Conservation (phyloP, 1,284 basidiomycete species). For the Ceratobasidium sp. region DNA sequence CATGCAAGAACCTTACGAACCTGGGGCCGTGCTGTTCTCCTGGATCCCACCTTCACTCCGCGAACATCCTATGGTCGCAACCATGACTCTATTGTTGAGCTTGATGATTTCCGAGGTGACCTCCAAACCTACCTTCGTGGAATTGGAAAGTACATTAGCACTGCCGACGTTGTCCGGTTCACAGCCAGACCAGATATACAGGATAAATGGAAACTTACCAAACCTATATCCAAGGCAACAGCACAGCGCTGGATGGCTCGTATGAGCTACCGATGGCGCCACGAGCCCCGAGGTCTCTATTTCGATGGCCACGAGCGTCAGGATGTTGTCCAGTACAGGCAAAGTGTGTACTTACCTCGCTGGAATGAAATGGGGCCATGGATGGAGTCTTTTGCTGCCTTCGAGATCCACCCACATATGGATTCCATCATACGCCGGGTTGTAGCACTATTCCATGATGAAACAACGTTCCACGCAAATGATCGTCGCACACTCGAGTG, state of each 20-base stretch:
- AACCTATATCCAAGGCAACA: slow-evolving; percentile 48
- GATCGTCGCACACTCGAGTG: slow-evolving; percentile 53
- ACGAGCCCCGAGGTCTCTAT: slow-evolving; percentile 51
- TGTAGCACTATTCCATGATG: slow-evolving; percentile 53
- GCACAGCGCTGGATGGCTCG: slow-evolving; percentile 52
- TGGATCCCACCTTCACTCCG: neutral
- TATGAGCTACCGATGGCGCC: slow-evolving; percentile 51
- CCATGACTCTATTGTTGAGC: neutral
- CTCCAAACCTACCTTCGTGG: slow-evolving; percentile 45
- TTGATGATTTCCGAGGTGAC: slow-evolving; percentile 48
- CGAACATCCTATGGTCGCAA: neutral
- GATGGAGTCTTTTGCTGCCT: slow-evolving; percentile 45
- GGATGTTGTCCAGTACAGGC: slow-evolving; percentile 53
- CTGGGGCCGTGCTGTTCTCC: neutral
- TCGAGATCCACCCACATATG: slow-evolving; percentile 23
- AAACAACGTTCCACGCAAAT: slow-evolving; percentile 58
- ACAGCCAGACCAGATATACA: slow-evolving; percentile 49
- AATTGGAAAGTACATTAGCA: slow-evolving; percentile 40
- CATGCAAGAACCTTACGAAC: neutral
- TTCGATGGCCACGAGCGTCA: slow-evolving; percentile 54
- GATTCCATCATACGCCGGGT: neutral
- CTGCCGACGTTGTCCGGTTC: slow-evolving; percentile 45
- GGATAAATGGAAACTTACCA: slow-evolving; percentile 45
- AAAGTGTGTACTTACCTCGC: slow-evolving; percentile 49
- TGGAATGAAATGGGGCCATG: slow-evolving; percentile 45